Evolutionary conservation across 768 basidiomycete genomes (phyloP), one percentile per base, ranked within the genome.

Genomic region (Tulasnella sp.): DNA sequence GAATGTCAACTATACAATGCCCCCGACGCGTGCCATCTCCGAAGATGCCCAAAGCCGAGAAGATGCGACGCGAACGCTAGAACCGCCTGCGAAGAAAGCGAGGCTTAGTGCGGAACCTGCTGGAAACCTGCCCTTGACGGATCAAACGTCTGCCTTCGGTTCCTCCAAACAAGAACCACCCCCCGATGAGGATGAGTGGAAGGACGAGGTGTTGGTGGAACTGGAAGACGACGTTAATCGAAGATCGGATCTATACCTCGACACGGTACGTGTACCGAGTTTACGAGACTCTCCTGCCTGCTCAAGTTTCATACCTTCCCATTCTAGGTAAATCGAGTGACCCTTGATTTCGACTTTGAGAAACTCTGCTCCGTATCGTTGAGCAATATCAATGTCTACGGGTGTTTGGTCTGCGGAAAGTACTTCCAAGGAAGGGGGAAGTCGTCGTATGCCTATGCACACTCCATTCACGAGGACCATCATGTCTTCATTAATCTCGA

Each of bases 281-380:
- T 42, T 39, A 54, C 67, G 11, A 15, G 19, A 7, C 40, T 69
- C 67, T 31, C 49, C 52, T n/a, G 39, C 39, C 3, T 22, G 14
- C 5, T 67, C 71, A 22, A 71, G 22, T 17, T 19, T 17, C 31
- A 2, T 29, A 34, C 70, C 40, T 49, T 29, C 36, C 77, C 40
- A 75, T 40, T 31, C 76, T 81, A 98, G 96, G 93, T 99, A 79
- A 95, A 97, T 82, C 89, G 97, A 78, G 89, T 88, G 68, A 86
- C 90, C 67, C 89, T 99, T 76, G 97, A 99, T 83, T 99, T 99
- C 84, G 97, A 99, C 84, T 99, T 99, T 80, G 97, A 99, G 85
- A 96, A 97, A 86, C 89, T 99, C 36, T 99, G 97, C 86, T 98
- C 97, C 11, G 94, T 99, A 72, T 97, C 94, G 42, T 87, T 94